A percentile compares a stretch with the other conserved stretches of the same genome.
phyloP scores from a whole-genome alignment of 345 rosid genomes.

The Zanthoxylum bungeanum region DNA sequence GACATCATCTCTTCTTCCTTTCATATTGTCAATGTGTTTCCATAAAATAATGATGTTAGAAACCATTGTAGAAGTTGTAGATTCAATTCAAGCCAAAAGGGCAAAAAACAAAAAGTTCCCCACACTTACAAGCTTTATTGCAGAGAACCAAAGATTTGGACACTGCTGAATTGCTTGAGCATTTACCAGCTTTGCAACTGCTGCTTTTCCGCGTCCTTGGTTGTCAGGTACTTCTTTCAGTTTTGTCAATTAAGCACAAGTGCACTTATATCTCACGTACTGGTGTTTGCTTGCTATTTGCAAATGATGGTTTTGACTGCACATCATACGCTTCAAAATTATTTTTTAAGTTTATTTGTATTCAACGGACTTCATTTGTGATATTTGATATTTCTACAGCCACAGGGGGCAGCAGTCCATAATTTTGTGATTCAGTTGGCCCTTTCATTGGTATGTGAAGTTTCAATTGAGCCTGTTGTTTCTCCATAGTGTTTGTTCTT shows the following conservation, averaged over 20 bases:
- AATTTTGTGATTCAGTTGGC: constrained; percentile 84
- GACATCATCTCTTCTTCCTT: neutral
- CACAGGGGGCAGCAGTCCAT: constrained; percentile 84
- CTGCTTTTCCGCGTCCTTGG: constrained; percentile 91
- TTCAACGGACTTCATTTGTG: constrained; percentile 15
- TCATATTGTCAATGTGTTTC: neutral
- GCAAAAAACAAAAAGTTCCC: neutral
- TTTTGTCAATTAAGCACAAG: neutral
- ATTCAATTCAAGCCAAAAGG: neutral
- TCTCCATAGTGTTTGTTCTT: neutral
- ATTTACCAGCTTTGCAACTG: constrained; percentile 87
- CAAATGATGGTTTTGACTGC: neutral
- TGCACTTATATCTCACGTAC: constrained; percentile 3
- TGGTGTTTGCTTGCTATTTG: neutral
- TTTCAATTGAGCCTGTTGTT: constrained; percentile 17
- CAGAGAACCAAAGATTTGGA: constrained; percentile 95
- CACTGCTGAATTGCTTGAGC: constrained; percentile 81
- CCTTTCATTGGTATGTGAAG: constrained; percentile 69
- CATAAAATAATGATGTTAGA: neutral
- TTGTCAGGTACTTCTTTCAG: constrained; percentile 65
- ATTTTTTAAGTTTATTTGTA: neutral
- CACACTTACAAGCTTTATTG: constrained; percentile 5
- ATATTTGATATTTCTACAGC: constrained; percentile 50
- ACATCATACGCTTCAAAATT: neutral
- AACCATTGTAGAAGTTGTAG: neutral